Base-by-base conservation (phyloP, 2,329 filamentous ascomycete species). In the Colletotrichum sp. region DNA sequence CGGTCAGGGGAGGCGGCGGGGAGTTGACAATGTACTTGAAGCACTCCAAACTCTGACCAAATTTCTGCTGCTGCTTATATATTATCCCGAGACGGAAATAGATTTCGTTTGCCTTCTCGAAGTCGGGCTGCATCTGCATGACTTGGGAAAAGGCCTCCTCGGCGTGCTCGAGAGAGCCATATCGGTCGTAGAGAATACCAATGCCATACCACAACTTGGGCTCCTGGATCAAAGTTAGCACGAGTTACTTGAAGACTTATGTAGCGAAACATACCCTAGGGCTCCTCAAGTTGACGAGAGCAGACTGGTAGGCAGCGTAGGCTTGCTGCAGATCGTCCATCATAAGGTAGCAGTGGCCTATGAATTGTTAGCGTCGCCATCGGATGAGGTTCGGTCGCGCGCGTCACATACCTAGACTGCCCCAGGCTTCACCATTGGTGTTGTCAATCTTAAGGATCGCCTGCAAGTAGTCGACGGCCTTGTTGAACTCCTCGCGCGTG, bases 31-130 rank as follows among this genome's bases (percentile, higher is more conserved):
- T 99, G 84, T 98, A 99, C 86, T 97, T 97, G 88, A 99, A 99
- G 88, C 97, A 99, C 95, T 98, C 97, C 62, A 99, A 89, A 89
- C 96, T 98, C 83, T 98, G 94, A 69, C 90, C 89, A 84, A 96
- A 99, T 84, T 99, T 99, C 77, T 96, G 94, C 83, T 99, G 97
- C 82, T 99, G 96, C 85, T 99, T 99, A 89, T 99, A 99, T 79
- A 99, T 99, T 87, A 99, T 99, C n/a, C 97, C 97, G 10, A 99
- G 91, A 32, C 97, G 93, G 87, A 99, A 99, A 85, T 99, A 99
- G 70, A 99, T 99, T 84, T 99, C 97, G 82, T 99, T 99, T 73
- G 96, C 96, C 90, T 99, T 99, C 82, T 99, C 97, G 80, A 99
- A 99, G 80, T 96, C 94, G 6, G 96, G 97, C 81, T 98, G 94